Evolutionary conservation across 805 yeast species (phyloP), one percentile per base, ranked within the genome.

Genomic region (Lipomyces chichibuensis): DNA sequence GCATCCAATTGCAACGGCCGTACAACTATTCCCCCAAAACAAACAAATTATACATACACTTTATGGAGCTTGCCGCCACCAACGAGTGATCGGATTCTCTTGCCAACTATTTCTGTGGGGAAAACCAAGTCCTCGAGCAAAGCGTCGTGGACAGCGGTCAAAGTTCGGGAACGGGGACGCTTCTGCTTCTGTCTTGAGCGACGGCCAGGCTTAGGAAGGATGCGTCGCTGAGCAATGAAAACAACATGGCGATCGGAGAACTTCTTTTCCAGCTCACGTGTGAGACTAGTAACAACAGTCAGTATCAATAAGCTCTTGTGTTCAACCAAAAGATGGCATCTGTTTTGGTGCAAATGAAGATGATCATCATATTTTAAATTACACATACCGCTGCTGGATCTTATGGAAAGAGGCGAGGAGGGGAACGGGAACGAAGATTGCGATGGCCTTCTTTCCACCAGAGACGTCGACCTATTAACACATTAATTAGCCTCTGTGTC

Each of bases 111-210:
- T 88, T 94, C 98, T 77, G 98, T 93, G 84, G 99, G 99, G 98
- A 90, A 94, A 76, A 95, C 99, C 81, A 94, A 88, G 85, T 94
- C 99, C 86, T 95, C 99, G 83, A 94, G 91, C 85, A 94, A 86
- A 84, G 92, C 91, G 86, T 95, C 98, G 85, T 94, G 99, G 77
- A 94, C 99, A 81, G 98, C 92, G 77, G 97, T 88, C 84, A 95
- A 88, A 80, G 99, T 94, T 90, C 99, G 92, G 79, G 98, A 93
- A 87, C 97, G 92, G 84, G 99, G 99, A 88, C 99, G 93, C 93
- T 95, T 93, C 87, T 95, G 99, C 79, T 83, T 84, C 84, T 89
- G 91, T 88, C 92, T 91, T 72, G 97, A 87, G 80, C 88, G 78
- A 87, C 98, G 92, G 80, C 96, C 91, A 83, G 98, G 98, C 88